Evolutionary conservation across 768 basidiomycete genomes (phyloP).

Genomic region (Inosperma sp.): DNA sequence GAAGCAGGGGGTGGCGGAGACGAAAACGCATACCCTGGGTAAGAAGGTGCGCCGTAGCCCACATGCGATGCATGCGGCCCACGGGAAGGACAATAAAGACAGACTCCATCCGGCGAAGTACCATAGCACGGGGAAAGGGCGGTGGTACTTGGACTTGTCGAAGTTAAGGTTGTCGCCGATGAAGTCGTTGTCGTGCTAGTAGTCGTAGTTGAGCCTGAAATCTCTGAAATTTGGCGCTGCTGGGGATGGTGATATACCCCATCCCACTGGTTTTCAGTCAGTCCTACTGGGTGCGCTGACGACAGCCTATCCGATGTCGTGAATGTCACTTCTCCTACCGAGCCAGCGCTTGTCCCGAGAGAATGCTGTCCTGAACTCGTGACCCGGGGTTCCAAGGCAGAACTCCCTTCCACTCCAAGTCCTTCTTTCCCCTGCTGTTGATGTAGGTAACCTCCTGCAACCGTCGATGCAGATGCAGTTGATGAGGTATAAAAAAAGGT

Average conservation of each 20-base stretch:
- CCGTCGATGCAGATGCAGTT: too few relatives aligned
- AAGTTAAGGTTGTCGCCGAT: not conserved
- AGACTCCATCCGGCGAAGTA: not conserved
- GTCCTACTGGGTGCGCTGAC: not conserved
- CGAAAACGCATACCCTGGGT: not conserved
- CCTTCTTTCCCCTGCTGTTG: too few relatives aligned
- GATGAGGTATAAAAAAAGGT: too few relatives aligned
- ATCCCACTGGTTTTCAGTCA: not conserved
- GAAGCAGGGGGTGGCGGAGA: not conserved
- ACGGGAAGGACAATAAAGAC: not conserved
- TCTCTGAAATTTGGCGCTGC: too few relatives aligned
- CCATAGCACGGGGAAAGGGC: not conserved
- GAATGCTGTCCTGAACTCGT: too few relatives aligned
- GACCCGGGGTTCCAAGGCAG: too few relatives aligned
- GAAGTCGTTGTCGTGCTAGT: not conserved
- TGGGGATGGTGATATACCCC: not conserved
- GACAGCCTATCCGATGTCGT: too few relatives aligned
- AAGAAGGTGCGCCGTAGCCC: not conserved
- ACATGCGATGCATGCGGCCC: not conserved
- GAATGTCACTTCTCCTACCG: too few relatives aligned
- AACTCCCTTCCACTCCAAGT: too few relatives aligned
- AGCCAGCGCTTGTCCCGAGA: too few relatives aligned
- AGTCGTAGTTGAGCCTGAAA: not conserved
- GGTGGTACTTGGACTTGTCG: not conserved
- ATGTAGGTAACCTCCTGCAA: too few relatives aligned